Conservation (phyloP, 352 stramenopile genomes). For the Pythium phragmitis region DNA sequence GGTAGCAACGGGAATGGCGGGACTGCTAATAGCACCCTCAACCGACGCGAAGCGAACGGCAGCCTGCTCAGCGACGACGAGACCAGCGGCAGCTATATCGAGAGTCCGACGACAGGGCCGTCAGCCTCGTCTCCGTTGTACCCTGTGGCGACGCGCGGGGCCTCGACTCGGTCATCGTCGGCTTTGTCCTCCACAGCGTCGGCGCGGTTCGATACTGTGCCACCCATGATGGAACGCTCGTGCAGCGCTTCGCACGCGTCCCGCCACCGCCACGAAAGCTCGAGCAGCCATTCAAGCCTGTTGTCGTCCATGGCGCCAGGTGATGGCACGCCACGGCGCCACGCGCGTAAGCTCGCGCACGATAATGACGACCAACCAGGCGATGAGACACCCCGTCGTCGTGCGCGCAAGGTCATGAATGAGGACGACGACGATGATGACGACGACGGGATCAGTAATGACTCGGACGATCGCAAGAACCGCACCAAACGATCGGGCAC, state of each 20-base stretch:
- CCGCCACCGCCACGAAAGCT: slow-evolving; percentile 14
- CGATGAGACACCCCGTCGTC: slow-evolving; percentile 6
- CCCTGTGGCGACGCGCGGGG: background rate
- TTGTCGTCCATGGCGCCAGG: background rate
- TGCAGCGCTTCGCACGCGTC: slow-evolving; percentile 23
- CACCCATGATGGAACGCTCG: slow-evolving; percentile 21
- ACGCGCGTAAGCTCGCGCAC: slow-evolving; percentile 16
- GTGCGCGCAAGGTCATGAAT: slow-evolving; percentile 7
- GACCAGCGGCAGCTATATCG: slow-evolving; percentile 11
- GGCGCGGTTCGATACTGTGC: slow-evolving; percentile 10
- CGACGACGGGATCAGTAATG: background rate
- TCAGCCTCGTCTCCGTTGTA: background rate
- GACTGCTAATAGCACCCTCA: background rate
- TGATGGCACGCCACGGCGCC: slow-evolving; percentile 23
- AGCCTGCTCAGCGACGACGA: slow-evolving; percentile 24
- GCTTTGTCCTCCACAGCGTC: slow-evolving; percentile 19
- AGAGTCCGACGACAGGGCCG: slow-evolving; percentile 26
- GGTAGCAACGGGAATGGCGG: slow-evolving; percentile 7
- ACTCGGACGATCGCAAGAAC: background rate
- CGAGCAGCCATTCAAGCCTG: background rate
- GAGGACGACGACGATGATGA: background rate
- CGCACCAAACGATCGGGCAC: background rate
- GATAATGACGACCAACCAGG: slow-evolving; percentile 8
- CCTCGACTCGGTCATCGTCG: too few relatives aligned
- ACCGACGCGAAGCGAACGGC: slow-evolving; percentile 22